Percentiles rank a stretch among this genome's conserved stretches.
Conservation (phyloP, 331 rosid species). For the Rhamnella rubrinervis region DNA sequence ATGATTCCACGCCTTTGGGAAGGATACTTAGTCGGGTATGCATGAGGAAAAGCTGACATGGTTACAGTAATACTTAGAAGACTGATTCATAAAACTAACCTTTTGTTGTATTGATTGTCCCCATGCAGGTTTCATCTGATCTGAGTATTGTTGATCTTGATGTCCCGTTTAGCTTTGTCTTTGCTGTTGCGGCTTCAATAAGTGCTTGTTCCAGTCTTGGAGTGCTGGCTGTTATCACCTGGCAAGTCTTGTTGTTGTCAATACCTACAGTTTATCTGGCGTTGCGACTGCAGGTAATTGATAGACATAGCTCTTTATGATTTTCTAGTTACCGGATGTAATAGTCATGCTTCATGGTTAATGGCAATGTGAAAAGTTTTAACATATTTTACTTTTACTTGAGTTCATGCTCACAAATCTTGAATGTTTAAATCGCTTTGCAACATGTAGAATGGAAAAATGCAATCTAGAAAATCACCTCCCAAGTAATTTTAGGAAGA, state of each 20-base stretch:
- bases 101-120: conserved; percentile 10
- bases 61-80: neutral
- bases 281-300: conserved; percentile 60
- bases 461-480: too few relatives aligned
- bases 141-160: conserved; percentile 78
- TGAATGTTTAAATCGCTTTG: too few relatives aligned
- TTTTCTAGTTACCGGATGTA: too few relatives aligned
- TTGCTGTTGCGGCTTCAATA: conserved; percentile 51
- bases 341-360: too few relatives aligned
- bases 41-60: conserved; percentile 8
- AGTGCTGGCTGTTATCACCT: conserved; percentile 72
- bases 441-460: too few relatives aligned
- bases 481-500: too few relatives aligned
- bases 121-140: conserved; percentile 67
- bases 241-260: conserved; percentile 84
- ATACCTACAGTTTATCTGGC: conserved; percentile 62
- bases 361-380: too few relatives aligned
- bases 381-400: too few relatives aligned
- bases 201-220: conserved; percentile 54
- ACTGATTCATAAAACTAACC: conserved; percentile 5
- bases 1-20: conserved; percentile 91
- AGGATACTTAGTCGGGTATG: conserved; percentile 85
- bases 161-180: conserved; percentile 46
- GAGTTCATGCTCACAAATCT: too few relatives aligned
- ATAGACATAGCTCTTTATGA: too few relatives aligned